phyloP scores from a whole-genome alignment of 805 yeast species.

The Zygoascus flipseniorum region DNA sequence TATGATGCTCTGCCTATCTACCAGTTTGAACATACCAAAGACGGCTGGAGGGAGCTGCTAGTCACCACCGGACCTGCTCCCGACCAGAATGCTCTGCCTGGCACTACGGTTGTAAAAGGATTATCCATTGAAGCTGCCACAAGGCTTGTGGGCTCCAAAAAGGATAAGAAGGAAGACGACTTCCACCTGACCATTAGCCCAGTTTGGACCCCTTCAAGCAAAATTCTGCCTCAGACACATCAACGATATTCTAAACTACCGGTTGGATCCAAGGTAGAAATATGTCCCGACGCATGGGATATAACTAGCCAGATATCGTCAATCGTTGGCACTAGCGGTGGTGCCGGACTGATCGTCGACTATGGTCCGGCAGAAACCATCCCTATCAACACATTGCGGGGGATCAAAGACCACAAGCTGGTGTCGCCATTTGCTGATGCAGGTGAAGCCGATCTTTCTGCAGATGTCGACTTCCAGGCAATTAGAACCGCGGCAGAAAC shows the following conservation, averaged over 20 bases:
- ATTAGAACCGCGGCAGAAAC: constrained; percentile 33
- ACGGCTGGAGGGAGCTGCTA: constrained; percentile 73
- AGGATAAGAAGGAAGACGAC: constrained; percentile 16
- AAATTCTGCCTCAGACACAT: constrained; percentile 41
- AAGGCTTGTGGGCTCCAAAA: constrained; percentile 4
- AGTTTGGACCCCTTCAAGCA: constrained; percentile 53
- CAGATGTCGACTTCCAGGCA: constrained; percentile 74
- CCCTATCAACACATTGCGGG: constrained; percentile 68
- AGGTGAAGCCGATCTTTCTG: constrained; percentile 73
- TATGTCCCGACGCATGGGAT: constrained; percentile 64
- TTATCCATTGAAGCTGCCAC: background rate
- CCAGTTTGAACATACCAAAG: constrained; percentile 46
- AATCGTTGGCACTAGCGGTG: constrained; percentile 34
- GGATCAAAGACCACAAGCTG: constrained; percentile 61
- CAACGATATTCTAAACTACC: constrained; percentile 47
- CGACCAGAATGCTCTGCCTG: constrained; percentile 16
- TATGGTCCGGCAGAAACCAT: constrained; percentile 58
- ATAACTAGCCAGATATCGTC: constrained; percentile 47
- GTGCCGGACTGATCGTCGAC: constrained; percentile 68
- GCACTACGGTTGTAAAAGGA: constrained; percentile 14
- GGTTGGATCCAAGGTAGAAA: constrained; percentile 52
- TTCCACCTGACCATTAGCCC: constrained; percentile 54
- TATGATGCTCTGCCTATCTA: constrained; percentile 81
- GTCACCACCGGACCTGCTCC: constrained; percentile 44
- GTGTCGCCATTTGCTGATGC: constrained; percentile 70